These are phyloP conservation scores for Hanseniaspora vineae DNA, from an alignment of 805 yeast species.

Conservation along the genomic window DNA sequence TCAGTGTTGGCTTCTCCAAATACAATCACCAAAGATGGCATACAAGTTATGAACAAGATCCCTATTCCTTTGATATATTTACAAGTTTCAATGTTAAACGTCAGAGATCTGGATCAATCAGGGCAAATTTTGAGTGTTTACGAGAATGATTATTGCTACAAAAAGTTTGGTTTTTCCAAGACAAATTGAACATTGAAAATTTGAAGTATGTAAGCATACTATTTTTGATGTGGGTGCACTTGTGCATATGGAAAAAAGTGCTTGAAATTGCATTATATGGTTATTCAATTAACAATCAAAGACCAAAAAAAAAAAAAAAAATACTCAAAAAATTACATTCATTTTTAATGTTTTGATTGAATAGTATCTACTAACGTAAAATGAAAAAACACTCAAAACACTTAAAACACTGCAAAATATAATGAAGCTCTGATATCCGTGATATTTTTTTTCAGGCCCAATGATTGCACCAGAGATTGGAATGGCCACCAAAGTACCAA, in stretches of 20 bases:
- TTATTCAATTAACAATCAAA: too few species aligned
- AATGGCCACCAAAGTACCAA: slow-evolving; percentile 30
- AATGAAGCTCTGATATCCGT: slow-evolving; percentile 27
- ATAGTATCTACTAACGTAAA: slow-evolving; percentile 31
- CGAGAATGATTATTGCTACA: slow-evolving; percentile 1
- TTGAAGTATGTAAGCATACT: neutral
- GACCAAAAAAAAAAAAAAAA: too few species aligned
- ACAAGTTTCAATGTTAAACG: slow-evolving; percentile 15
- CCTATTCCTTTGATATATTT: slow-evolving; percentile 20
- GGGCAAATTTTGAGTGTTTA: slow-evolving; percentile 1
- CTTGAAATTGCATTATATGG: too few species aligned
- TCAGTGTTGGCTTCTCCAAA: slow-evolving; percentile 23
- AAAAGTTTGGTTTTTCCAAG: neutral
- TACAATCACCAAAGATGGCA: slow-evolving; percentile 18
- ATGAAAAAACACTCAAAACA: slow-evolving; percentile 26
- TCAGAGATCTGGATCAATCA: neutral
- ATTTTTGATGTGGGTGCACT: neutral
- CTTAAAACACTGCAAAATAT: slow-evolving; percentile 28
- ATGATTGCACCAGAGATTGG: slow-evolving; percentile 35
- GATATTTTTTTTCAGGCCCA: slow-evolving; percentile 18
- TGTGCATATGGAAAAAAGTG: too few species aligned
- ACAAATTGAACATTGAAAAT: neutral
- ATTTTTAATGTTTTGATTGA: slow-evolving; percentile 16
- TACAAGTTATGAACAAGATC: slow-evolving; percentile 16
- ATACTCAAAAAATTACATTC: slow-evolving; percentile 2